Conservation (phyloP, 2,329 filamentous ascomycete genomes). For the Aureobasidium melanogenum region DNA sequence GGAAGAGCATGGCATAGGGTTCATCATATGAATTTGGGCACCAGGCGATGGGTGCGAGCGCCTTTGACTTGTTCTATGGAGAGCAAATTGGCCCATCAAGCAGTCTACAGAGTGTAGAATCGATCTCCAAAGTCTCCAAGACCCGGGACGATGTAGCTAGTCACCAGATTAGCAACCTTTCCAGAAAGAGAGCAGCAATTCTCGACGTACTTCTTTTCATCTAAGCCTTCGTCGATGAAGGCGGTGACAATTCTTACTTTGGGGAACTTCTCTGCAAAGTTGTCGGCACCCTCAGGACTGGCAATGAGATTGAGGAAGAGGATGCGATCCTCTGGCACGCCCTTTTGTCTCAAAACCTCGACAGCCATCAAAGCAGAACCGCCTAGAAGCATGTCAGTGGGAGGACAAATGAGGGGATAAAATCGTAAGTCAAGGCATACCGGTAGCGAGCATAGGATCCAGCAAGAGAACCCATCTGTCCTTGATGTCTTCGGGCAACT, state of each 20-base stretch:
- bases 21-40: constrained; percentile 3
- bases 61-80: background rate
- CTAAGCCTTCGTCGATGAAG: constrained; percentile 91
- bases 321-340: constrained; percentile 90
- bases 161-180: constrained; percentile 25
- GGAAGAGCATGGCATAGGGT: background rate
- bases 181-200: background rate
- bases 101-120: constrained; percentile 76
- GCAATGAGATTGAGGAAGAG: constrained; percentile 95
- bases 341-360: constrained; percentile 78
- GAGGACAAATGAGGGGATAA: background rate
- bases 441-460: constrained; percentile 99
- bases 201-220: constrained; percentile 85
- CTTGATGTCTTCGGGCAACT: constrained; percentile 87
- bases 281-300: constrained; percentile 85
- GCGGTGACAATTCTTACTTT: constrained; percentile 86
- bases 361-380: constrained; percentile 96
- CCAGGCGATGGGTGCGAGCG: background rate
- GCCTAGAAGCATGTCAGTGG: constrained; percentile 41
- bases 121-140: constrained; percentile 92
- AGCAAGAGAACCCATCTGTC: constrained; percentile 87
- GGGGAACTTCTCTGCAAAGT: constrained; percentile 83
- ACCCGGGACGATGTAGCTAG: constrained; percentile 87
- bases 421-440: constrained; percentile 37
- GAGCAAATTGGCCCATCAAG: background rate